phyloP scores from a whole-genome alignment of 371 early-diverging fungal species.

The Blastocladiella emersonii region DNA sequence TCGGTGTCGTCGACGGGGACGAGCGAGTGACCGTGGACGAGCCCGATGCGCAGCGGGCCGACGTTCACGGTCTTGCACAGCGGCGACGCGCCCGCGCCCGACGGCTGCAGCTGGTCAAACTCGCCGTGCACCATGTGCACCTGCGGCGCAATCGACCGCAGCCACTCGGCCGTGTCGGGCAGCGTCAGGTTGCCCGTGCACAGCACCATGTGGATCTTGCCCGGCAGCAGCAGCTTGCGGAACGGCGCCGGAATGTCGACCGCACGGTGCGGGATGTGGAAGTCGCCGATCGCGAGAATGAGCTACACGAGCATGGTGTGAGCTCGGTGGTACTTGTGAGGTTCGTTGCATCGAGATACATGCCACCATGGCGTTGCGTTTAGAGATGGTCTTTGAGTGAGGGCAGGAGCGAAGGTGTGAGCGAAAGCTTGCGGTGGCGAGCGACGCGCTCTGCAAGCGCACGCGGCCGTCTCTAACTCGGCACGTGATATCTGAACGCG shows the following conservation, averaged over 20 bases:
- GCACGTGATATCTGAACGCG: no score
- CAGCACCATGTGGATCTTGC: conserved; percentile 88
- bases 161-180: conserved; percentile 68
- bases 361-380: no score
- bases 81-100: conserved; percentile 23
- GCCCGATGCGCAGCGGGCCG: conserved; percentile 62
- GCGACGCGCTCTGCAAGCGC: no score
- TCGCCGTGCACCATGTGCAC: conserved; percentile 71
- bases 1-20: conserved; percentile 79
- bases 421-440: no score
- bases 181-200: conserved; percentile 81
- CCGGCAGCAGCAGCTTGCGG: conserved; percentile 76
- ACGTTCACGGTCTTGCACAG: conserved; percentile 53
- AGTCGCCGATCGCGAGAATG: conserved; percentile 81
- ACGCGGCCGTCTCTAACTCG: no score
- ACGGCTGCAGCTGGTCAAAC: conserved; percentile 49
- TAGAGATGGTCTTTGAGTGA: no score
- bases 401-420: no score
- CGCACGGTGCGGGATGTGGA: conserved; percentile 84
- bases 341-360: no score
- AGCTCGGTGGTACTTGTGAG: no score
- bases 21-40: conserved; percentile 78
- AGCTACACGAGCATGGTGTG: conserved; percentile 25
- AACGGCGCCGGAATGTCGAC: conserved; percentile 77
- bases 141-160: conserved; percentile 66